Evolutionary conservation across 2,329 filamentous ascomycete species (phyloP).

Genomic region (Tricladium varicosporioides): DNA sequence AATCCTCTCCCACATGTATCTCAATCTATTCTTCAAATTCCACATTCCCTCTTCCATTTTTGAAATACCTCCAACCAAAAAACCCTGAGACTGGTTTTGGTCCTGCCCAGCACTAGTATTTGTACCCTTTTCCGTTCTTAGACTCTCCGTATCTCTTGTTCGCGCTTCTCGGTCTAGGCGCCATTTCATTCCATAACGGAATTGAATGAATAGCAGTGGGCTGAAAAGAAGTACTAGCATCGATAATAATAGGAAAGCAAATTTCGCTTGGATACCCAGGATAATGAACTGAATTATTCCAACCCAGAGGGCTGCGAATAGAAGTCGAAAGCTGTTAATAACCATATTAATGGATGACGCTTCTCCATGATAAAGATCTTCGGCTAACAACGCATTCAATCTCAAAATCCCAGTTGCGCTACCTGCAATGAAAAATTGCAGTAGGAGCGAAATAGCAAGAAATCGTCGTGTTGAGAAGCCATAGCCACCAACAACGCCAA

Average conservation of each 20-base stretch:
- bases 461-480: neutral
- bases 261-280: neutral
- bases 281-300: neutral
- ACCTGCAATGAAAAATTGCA: neutral
- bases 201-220: neutral
- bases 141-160: neutral
- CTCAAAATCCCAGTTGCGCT: neutral
- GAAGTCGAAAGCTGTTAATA: neutral
- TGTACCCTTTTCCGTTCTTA: no score
- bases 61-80: neutral
- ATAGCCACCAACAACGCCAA: neutral
- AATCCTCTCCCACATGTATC: neutral
- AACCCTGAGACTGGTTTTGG: neutral
- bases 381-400: neutral
- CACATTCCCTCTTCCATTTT: neutral
- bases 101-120: no score
- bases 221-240: neutral
- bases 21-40: neutral
- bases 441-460: neutral
- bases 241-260: neutral
- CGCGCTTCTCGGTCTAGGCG: neutral
- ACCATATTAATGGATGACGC: neutral
- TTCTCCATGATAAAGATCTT: neutral
- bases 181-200: neutral
- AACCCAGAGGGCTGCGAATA: neutral